Conservation (phyloP, 176 grass and related monocot species). For the Hordeum vulgare region DNA sequence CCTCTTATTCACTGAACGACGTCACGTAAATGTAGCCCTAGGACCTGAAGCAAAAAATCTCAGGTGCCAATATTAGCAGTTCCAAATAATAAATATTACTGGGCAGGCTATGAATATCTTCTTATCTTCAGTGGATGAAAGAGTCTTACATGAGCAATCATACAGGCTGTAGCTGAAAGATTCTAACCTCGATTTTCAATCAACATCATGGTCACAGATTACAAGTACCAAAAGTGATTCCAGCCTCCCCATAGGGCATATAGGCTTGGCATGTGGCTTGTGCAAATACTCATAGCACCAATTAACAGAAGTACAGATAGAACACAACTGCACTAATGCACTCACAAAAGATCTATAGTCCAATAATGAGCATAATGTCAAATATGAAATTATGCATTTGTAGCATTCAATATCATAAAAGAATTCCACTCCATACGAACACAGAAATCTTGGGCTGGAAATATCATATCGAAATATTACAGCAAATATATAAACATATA, state of each 20-base stretch:
- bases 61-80: background rate
- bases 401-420: background rate
- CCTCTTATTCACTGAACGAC: background rate
- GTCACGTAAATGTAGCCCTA: background rate
- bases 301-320: background rate
- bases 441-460: background rate
- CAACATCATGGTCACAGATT: background rate
- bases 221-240: background rate
- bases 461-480: background rate
- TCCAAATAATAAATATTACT: background rate
- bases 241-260: background rate
- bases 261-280: background rate
- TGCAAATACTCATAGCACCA: background rate
- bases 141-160: background rate
- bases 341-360: background rate
- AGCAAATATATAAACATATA: conserved; percentile 7
- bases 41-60: background rate
- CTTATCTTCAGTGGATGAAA: background rate
- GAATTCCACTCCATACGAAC: background rate
- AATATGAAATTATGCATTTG: background rate
- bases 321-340: background rate
- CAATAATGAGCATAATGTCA: background rate
- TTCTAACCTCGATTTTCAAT: background rate
- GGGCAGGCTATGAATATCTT: background rate
- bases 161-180: too few relatives aligned